Base-by-base conservation (phyloP, 768 basidiomycete species). In the Amanita muscaria region DNA sequence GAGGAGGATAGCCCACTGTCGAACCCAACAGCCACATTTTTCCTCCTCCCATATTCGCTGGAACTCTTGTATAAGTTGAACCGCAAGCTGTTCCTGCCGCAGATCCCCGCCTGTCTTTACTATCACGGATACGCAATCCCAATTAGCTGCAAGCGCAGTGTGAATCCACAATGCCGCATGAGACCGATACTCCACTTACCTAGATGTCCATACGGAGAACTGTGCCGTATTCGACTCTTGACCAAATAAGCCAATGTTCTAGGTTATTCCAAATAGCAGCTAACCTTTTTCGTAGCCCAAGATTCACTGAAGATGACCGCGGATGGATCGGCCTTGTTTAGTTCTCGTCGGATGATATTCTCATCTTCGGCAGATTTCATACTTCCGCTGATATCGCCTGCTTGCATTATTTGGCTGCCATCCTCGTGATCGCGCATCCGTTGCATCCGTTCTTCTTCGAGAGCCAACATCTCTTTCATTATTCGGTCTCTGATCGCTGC, bases 81-180 rank as follows among this genome's bases (percentile, higher is more conserved):
- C 89, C 3, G 96, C 96, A 18, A 99, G 73, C 62, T 99, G 96
- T 59, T 99, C 96, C 65, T 99, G 96, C 34, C 96, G 79, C 43
- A 99, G 62, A 61, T 99, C 96, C 25, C 85, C 93, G 2, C 94
- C 94, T 4, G 93, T 98, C 66, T 99, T 99, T 59, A 99, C 92
- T 48, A 99, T 99, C 31, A 97, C 91, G 6, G 93, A 94, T 34
- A 96, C 76, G 53, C 92, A 92, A 59, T 94, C 83, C 83, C 83
- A 88, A 51, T 72, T 81, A 18, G 77, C 83, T 85, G 55, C 36
- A n/a, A n/a, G n/a, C n/a, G n/a, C n/a, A n/a, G n/a, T n/a, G n/a
- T n/a, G n/a, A n/a, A n/a, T n/a, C n/a, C n/a, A n/a, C n/a, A n/a
- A n/a, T n/a, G n/a, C n/a, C n/a, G n/a, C n/a, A n/a, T n/a, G 7